phyloP scores from a whole-genome alignment of 2,329 filamentous ascomycete species.

The Aureobasidium mangrovei region DNA sequence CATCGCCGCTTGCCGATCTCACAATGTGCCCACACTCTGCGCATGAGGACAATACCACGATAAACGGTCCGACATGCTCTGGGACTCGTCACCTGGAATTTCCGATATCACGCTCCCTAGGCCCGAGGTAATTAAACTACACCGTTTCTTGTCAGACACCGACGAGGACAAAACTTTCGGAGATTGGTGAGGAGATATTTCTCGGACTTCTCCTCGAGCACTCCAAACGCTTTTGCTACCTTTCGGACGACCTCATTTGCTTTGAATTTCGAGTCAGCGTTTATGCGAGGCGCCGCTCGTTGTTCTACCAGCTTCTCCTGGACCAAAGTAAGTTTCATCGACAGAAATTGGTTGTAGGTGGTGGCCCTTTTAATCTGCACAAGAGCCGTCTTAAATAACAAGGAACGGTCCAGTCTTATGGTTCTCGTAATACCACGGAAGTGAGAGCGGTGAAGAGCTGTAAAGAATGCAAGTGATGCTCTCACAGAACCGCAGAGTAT shows the following conservation, averaged over 20 bases:
- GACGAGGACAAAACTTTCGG: not conserved
- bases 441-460: not conserved
- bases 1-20: not conserved
- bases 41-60: not conserved
- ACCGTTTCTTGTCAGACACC: no score
- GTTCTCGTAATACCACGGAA: not conserved
- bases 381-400: not conserved
- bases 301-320: not conserved
- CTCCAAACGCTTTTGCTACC: not conserved
- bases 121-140: not conserved
- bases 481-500: not conserved
- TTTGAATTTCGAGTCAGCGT: not conserved
- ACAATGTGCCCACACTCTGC: no score
- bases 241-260: not conserved
- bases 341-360: not conserved
- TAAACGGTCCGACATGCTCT: not conserved
- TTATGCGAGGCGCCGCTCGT: not conserved
- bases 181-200: constrained; percentile 9
- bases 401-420: not conserved
- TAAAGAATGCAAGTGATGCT: not conserved
- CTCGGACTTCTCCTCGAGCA: not conserved
- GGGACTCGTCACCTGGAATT: not conserved
- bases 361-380: not conserved
- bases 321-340: not conserved
- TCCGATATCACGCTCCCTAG: not conserved